Conservation (phyloP, 176 grass and related monocot genomes). For the Thinopyrum elongatum region DNA sequence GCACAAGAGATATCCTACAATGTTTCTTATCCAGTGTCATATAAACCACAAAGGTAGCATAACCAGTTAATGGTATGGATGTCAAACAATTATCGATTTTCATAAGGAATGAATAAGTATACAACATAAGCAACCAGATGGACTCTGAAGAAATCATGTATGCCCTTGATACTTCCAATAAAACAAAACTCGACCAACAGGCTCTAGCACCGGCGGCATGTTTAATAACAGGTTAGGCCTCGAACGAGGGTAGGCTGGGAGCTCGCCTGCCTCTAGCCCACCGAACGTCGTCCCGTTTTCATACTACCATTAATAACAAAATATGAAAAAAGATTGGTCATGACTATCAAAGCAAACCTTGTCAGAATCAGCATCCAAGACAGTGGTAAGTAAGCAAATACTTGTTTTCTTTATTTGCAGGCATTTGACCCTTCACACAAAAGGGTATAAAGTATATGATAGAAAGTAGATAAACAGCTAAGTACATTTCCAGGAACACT, state of each 20-base stretch:
- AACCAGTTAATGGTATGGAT: slow-evolving; percentile 3
- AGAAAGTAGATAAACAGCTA: neutral
- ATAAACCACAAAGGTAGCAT: neutral
- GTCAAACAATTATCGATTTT: neutral
- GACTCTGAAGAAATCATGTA: neutral
- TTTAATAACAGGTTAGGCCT: neutral
- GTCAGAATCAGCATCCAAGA: neutral
- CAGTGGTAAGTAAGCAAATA: neutral
- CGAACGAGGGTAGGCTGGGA: neutral
- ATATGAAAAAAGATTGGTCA: neutral
- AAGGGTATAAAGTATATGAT: neutral
- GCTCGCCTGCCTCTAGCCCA: neutral
- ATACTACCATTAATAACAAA: too few relatives aligned
- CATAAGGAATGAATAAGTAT: neutral
- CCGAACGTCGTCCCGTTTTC: neutral
- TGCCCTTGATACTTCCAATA: slow-evolving; percentile 6
- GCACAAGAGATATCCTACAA: neutral
- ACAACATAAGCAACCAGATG: neutral
- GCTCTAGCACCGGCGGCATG: neutral
- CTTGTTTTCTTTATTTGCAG: neutral
- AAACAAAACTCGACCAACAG: neutral
- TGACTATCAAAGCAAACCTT: slow-evolving; percentile 7
- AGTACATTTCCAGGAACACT: neutral
- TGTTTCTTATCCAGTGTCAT: neutral
- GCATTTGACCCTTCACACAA: neutral